Percentiles rank a stretch among this genome's conserved stretches.
phyloP scores from a whole-genome alignment of 495 filamentous ascomycete species.

The Neurospora sp. region DNA sequence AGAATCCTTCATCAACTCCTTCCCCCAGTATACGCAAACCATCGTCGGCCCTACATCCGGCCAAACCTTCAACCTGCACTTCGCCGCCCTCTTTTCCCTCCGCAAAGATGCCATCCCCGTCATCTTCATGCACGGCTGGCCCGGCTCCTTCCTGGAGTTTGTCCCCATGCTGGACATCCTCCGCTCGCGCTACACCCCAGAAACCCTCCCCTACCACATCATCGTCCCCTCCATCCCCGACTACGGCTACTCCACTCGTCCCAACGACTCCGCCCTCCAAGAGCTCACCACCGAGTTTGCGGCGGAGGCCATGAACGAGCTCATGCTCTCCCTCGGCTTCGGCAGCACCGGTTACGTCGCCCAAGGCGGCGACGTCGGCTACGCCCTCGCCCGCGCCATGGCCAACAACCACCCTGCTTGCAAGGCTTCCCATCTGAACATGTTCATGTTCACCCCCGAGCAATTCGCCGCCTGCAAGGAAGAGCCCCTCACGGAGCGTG shows the following conservation, averaged over 20 bases:
- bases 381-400: constrained; percentile 36
- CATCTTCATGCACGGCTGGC: constrained; percentile 37
- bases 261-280: constrained; percentile 29
- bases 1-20: constrained; percentile 50
- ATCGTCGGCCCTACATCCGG: constrained; percentile 34
- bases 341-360: constrained; percentile 42
- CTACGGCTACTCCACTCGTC: constrained; percentile 47
- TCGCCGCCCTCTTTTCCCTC: constrained; percentile 51
- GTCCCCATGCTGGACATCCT: constrained; percentile 31
- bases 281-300: constrained; percentile 36
- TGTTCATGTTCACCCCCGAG: constrained; percentile 11
- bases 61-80: constrained; percentile 43
- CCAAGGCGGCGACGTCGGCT: constrained; percentile 60
- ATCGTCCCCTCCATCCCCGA: constrained; percentile 57
- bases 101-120: constrained; percentile 51
- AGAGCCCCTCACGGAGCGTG: constrained; percentile 5
- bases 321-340: constrained; percentile 54
- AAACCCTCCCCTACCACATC: constrained; percentile 52
- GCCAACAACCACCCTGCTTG: constrained; percentile 22
- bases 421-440: constrained; percentile 31
- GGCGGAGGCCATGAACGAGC: constrained; percentile 40
- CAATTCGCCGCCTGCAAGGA: constrained; percentile 7
- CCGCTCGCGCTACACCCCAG: constrained; percentile 39
- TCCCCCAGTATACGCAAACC: constrained; percentile 49
- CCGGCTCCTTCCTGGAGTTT: constrained; percentile 49